Conservation (phyloP, 805 yeast genomes). For the Blastobotrys americana region DNA sequence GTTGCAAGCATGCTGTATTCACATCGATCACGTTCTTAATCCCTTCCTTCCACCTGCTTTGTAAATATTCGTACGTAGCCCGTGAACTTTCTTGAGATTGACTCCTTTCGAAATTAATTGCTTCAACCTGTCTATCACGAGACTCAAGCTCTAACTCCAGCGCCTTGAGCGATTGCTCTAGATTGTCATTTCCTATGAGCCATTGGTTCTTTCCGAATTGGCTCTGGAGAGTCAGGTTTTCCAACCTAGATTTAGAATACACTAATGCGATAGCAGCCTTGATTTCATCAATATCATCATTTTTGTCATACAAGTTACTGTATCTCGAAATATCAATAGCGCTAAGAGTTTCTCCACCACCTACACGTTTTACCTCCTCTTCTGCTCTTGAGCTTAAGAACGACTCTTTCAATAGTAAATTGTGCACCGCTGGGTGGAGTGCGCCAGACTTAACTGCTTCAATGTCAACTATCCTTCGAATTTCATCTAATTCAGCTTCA, state of each 20-base stretch:
- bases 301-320: slow-evolving; percentile 18
- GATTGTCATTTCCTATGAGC: slow-evolving; percentile 26
- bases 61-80: slow-evolving; percentile 18
- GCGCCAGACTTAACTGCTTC: background rate
- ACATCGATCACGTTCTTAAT: slow-evolving; percentile 17
- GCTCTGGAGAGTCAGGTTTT: slow-evolving; percentile 22
- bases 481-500: background rate
- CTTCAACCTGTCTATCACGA: slow-evolving; percentile 9
- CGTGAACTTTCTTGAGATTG: slow-evolving; percentile 15
- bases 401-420: too few relatives aligned
- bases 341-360: background rate
- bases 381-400: slow-evolving; percentile 8
- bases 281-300: slow-evolving; percentile 13
- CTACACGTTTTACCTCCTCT: slow-evolving; percentile 8
- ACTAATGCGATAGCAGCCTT: slow-evolving; percentile 22
- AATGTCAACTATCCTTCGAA: too few relatives aligned
- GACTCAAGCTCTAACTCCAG: slow-evolving; percentile 20
- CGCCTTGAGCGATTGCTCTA: slow-evolving; percentile 19
- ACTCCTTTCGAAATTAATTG: slow-evolving; percentile 17
- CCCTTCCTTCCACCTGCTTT: slow-evolving; percentile 19
- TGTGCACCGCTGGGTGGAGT: too few relatives aligned
- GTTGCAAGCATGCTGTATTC: slow-evolving; percentile 16
- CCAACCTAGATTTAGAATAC: slow-evolving; percentile 23
- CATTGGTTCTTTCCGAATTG: slow-evolving; percentile 28
- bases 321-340: slow-evolving; percentile 25